Percentiles rank a stretch among this genome's conserved stretches.
Conservation (phyloP, 2,329 filamentous ascomycete species). For the Penicillium sp. region DNA sequence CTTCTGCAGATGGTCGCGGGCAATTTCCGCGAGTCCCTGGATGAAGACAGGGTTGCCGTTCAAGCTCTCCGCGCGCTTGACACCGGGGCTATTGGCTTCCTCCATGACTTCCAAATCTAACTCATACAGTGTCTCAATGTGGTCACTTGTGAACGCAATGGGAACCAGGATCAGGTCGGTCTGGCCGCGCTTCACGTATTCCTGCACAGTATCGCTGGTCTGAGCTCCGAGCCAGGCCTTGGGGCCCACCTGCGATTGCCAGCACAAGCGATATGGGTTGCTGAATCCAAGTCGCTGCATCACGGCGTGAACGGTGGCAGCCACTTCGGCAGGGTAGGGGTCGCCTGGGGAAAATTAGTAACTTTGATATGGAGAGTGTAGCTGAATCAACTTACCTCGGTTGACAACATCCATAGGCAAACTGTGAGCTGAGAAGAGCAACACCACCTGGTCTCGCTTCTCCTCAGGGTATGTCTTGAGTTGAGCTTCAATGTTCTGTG, state of each 20-base stretch:
- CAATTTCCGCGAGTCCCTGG: conserved; percentile 81
- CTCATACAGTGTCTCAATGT: conserved; percentile 96
- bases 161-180: conserved; percentile 89
- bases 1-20: conserved; percentile 73
- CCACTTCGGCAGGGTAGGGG: conserved; percentile 92
- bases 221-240: conserved; percentile 95
- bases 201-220: conserved; percentile 81
- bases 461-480: conserved; percentile 82
- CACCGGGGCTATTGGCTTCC: conserved; percentile 71
- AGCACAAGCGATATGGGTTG: conserved; percentile 91
- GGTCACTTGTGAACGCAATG: conserved; percentile 97
- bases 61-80: conserved; percentile 88
- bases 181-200: conserved; percentile 87
- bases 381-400: conserved; percentile 58
- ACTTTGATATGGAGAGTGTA: background rate
- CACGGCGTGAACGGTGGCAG: conserved; percentile 94
- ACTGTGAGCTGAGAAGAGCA: conserved; percentile 94
- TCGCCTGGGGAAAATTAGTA: conserved; percentile 60
- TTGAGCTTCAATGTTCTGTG: conserved; percentile 85
- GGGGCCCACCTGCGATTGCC: conserved; percentile 97
- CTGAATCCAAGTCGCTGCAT: conserved; percentile 86
- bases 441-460: conserved; percentile 73
- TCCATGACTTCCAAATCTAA: conserved; percentile 93
- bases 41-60: conserved; percentile 94
- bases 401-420: conserved; percentile 98